phyloP scores from a whole-genome alignment of 768 basidiomycete genomes.

The Hirschioporus abietinus region DNA sequence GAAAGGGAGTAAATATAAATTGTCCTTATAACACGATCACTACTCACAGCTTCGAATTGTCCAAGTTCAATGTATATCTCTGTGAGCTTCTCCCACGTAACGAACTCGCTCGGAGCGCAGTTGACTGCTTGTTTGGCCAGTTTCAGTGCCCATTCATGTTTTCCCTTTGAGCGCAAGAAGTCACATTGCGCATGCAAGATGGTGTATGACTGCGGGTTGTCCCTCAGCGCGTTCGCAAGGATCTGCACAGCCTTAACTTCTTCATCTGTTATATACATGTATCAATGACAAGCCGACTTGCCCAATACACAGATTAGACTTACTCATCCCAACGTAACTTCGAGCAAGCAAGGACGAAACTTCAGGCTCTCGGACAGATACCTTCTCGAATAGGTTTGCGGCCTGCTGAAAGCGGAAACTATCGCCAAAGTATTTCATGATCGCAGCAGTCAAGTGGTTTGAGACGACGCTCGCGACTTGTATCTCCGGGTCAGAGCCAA shows the following conservation, averaged over 20 bases:
- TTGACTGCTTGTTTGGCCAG: conserved; percentile 94
- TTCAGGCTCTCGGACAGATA: conserved; percentile 82
- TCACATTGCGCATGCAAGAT: conserved; percentile 93
- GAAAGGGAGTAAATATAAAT: neutral
- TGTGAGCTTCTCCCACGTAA: conserved; percentile 98
- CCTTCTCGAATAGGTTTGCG: conserved; percentile 91
- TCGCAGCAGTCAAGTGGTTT: conserved; percentile 91
- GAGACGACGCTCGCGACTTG: conserved; percentile 96
- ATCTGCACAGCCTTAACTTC: conserved; percentile 98
- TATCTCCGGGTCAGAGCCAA: conserved; percentile 97
- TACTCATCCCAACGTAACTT: conserved; percentile 97
- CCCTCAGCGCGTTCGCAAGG: conserved; percentile 75
- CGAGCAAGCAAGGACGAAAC: conserved; percentile 81
- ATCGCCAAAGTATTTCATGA: conserved; percentile 96
- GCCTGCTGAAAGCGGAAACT: conserved; percentile 82
- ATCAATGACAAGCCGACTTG: neutral
- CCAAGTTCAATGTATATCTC: conserved; percentile 90
- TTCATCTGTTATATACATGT: conserved; percentile 56
- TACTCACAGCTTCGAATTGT: conserved; percentile 66
- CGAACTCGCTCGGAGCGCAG: conserved; percentile 96
- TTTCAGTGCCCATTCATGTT: conserved; percentile 83
- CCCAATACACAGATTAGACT: conserved; percentile 26
- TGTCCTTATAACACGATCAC: neutral
- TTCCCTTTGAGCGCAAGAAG: conserved; percentile 83
- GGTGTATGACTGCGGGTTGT: conserved; percentile 89